Evolutionary conservation across 495 filamentous ascomycete species (phyloP), one percentile per base, ranked within the genome.

Genomic region (Friedmanniomyces endolithicus): DNA sequence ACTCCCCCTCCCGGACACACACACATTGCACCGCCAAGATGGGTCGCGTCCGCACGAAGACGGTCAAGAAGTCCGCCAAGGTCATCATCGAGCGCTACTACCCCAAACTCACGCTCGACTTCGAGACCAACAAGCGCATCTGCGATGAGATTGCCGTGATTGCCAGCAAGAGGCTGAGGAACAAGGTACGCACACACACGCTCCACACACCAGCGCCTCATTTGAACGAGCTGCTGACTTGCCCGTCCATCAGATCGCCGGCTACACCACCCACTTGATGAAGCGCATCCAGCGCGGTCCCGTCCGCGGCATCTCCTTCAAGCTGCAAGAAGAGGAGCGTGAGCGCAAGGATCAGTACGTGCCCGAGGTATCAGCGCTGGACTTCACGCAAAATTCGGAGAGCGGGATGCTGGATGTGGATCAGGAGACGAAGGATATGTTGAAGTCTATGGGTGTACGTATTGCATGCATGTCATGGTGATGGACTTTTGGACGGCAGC

Each of bases 131-230:
- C 85, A 97, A 98, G 85, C 78, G 90, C 62, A 90, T 96, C 66
- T 97, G 94, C 78, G 94, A 97, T 88, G 94, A 99, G 78, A 94
- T 99, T 65, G 94, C 94, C 70, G 95, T 97, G 74, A 99, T 97
- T 72, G 88, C 94, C 61, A 88, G 84, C 59, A 96, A 96, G 85
- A 82, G 92, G 72, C 81, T 96, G 64, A 83, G 90, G 76, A 98
- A 98, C 84, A 98, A 96, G 87, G 87, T 94, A 61, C 58, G 67
- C 56, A 43, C 9, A 22, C 11, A 37, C 43, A 25, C 22, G 16
- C 9, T 17, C n/a, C n/a, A n/a, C n/a, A n/a, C 24, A 41, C 39
- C 31, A 27, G 24, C 29, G 12, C 29, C 24, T 25, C 19, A 52
- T 50, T 44, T 27, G 41, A 19, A 45, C 17, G 22, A n/a, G 23